Conservation (phyloP, 2,329 filamentous ascomycete species). For the Dothistroma pini region DNA sequence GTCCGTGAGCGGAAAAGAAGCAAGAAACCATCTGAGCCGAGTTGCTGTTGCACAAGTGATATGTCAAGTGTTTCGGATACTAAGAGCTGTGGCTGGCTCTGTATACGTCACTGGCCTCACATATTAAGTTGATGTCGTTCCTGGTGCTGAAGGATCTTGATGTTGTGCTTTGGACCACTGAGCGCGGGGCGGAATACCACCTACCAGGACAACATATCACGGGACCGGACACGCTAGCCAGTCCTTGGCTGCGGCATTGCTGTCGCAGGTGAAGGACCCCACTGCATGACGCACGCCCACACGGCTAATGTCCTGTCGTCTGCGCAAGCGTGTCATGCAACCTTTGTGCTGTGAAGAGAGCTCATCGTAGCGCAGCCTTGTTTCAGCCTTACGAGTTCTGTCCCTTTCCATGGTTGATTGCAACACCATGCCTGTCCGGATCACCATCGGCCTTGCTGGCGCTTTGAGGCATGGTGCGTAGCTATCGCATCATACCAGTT, state of each 20-base stretch:
- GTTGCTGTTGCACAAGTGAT: too few species aligned
- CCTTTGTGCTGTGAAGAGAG: background rate
- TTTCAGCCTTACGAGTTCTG: background rate
- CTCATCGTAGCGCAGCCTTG: background rate
- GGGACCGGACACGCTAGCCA: too few species aligned
- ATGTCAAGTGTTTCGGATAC: too few species aligned
- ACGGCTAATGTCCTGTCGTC: background rate
- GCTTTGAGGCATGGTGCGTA: background rate
- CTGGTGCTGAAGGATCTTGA: too few species aligned
- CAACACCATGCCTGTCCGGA: background rate
- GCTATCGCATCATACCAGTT: background rate
- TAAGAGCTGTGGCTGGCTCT: too few species aligned
- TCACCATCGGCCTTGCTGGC: background rate
- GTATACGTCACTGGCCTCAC: too few species aligned
- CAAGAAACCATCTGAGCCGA: too few species aligned
- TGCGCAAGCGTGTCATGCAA: background rate
- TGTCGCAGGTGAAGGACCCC: background rate
- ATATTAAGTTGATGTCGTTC: too few species aligned
- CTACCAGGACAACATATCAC: too few species aligned
- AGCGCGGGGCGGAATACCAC: too few species aligned
- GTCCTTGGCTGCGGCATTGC: background rate
- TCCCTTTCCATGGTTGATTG: background rate
- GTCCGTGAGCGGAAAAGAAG: too few species aligned
- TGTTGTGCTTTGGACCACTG: too few species aligned
- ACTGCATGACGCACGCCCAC: background rate